Conservation (phyloP, 2,329 filamentous ascomycete species). For the Xylaria sp. region DNA sequence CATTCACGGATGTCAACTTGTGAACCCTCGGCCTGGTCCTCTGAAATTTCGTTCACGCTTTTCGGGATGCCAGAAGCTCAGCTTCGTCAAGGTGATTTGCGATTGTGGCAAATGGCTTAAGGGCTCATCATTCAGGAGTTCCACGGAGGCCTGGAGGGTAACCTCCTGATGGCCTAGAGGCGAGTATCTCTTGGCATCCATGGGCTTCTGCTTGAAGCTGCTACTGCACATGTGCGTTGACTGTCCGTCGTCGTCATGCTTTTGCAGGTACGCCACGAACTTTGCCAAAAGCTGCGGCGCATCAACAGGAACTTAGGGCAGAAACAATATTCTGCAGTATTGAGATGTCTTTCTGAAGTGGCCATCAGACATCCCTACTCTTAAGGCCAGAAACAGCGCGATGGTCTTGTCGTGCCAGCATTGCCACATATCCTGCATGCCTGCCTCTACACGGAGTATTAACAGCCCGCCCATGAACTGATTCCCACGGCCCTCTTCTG, state of each 20-base stretch:
- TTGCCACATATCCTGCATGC: neutral
- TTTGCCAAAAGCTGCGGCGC: neutral
- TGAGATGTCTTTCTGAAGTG: slow-evolving; percentile 4
- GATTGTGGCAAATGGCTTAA: slow-evolving; percentile 24
- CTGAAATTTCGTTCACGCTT: neutral
- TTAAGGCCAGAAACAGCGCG: slow-evolving; percentile 4
- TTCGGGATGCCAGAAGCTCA: slow-evolving; percentile 17
- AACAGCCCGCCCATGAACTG: slow-evolving; percentile 24
- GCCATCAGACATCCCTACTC: slow-evolving; percentile 4
- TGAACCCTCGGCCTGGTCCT: neutral
- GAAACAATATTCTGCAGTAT: neutral
- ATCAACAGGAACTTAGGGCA: neutral
- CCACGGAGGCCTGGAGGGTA: slow-evolving; percentile 9
- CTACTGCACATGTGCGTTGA: slow-evolving; percentile 17
- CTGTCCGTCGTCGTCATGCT: neutral
- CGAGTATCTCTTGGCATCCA: neutral
- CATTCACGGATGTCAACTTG: neutral
- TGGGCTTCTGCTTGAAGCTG: slow-evolving; percentile 7
- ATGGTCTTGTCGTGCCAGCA: slow-evolving; percentile 7
- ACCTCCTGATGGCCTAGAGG: neutral
- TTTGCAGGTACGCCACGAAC: slow-evolving; percentile 2
- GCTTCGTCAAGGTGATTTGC: slow-evolving; percentile 23
- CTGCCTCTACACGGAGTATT: neutral
- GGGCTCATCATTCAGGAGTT: slow-evolving; percentile 19
- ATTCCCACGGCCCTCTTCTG: neutral